Percentiles rank a stretch among this genome's conserved stretches.
phyloP scores from a whole-genome alignment of 352 stramenopile genomes.

The Phytophthora litchii region DNA sequence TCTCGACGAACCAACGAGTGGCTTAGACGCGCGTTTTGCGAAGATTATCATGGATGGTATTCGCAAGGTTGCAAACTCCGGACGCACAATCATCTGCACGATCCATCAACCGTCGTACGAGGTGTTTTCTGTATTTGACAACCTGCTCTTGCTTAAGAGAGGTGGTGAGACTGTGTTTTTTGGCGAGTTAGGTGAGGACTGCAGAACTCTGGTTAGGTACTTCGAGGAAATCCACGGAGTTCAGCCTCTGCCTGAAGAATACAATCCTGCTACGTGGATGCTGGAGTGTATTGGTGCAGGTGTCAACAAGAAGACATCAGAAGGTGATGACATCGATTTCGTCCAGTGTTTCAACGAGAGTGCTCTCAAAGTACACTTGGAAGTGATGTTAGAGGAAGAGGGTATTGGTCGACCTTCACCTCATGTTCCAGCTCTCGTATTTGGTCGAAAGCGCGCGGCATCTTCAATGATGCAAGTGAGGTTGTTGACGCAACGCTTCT shows the following conservation, averaged over 20 bases:
- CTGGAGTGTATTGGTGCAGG: slow-evolving; percentile 49
- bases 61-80: slow-evolving; percentile 67
- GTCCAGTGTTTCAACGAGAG: slow-evolving; percentile 11
- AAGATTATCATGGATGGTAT: slow-evolving; percentile 74
- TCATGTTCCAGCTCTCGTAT: slow-evolving; percentile 7
- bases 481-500: slow-evolving; percentile 18
- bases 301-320: slow-evolving; percentile 49
- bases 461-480: slow-evolving; percentile 11
- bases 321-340: slow-evolving; percentile 13
- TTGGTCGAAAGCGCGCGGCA: slow-evolving; percentile 17
- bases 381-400: background rate
- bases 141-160: slow-evolving; percentile 65
- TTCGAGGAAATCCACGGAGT: slow-evolving; percentile 33
- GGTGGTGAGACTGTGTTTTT: slow-evolving; percentile 35
- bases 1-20: slow-evolving; percentile 33
- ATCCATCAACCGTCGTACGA: slow-evolving; percentile 88
- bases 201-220: slow-evolving; percentile 27
- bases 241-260: slow-evolving; percentile 23
- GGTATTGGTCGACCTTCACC: slow-evolving; percentile 6
- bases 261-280: slow-evolving; percentile 87
- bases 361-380: background rate
- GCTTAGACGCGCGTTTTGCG: slow-evolving; percentile 76
- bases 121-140: slow-evolving; percentile 82
- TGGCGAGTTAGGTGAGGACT: slow-evolving; percentile 30
- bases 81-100: slow-evolving; percentile 79